Evolutionary conservation across 768 basidiomycete genomes (phyloP), one percentile per base, ranked within the genome.

Genomic region (Mycena olivaceomarginata): DNA sequence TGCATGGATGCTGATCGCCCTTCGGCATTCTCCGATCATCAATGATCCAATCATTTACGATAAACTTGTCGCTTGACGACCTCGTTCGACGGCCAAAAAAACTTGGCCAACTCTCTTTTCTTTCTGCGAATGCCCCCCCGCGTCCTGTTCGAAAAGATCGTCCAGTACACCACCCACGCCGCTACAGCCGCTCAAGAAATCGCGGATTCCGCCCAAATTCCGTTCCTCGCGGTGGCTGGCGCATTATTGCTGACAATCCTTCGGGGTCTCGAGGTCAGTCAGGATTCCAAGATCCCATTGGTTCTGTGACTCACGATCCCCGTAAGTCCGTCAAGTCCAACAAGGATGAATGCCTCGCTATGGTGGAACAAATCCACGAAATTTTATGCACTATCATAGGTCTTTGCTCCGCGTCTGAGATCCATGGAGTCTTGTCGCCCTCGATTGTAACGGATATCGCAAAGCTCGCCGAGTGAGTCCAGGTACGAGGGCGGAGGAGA

Each of bases 291-390:
- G 6, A 5, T 31, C 3, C 31, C 31, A 31, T 31, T 4, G 4
- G n/a, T 3, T 12, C 15, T 31, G 11, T 16, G 10, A 11, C 43
- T 45, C 6, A 65, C 10, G 2, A n/a, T 31, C 4, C 8, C 10
- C 5, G 5, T 12, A 12, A 65, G 64, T 22, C 45, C n/a, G 64
- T 65, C 2, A 65, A 46, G 22, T 25, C 64, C 8, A 45, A 65
- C 43, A 46, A 46, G 64, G 64, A 25, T 11, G 43, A 65, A 45
- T 65, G 43, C 22, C 45, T 46, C 4, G 6, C 12, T 8, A 67
- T 67, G 66, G 48, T 67, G 31, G 66, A 67, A 18, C 66, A 53
- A 22, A 40, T 67, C 46, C 66, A 67, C 37, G 66, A 67, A 11
- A 67, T 67, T n/a, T 20, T 67, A 18, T 51, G 48, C 66, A 53